Evolutionary conservation across 202 grass and related monocot species (phyloP).

Genomic region (Schoenoplectus triqueter): DNA sequence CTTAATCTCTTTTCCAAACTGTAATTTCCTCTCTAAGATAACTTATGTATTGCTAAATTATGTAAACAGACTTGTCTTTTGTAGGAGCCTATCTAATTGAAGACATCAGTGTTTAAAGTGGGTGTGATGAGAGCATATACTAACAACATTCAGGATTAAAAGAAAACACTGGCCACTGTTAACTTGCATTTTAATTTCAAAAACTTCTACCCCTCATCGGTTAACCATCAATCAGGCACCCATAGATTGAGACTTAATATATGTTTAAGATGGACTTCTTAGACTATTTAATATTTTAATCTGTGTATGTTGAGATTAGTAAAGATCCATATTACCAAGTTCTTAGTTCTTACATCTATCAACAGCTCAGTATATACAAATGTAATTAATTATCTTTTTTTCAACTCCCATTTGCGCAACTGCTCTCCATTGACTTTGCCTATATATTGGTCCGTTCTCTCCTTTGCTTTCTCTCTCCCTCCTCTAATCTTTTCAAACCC

Average conservation of each 20-base stretch:
- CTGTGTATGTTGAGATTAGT: background rate
- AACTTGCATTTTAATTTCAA: background rate
- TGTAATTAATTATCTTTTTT: background rate
- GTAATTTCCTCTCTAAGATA: background rate
- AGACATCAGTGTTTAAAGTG: slow-evolving; percentile 21
- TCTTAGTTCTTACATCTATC: too few species aligned
- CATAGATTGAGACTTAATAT: slow-evolving; percentile 18
- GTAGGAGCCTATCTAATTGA: background rate
- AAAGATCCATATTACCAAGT: too few species aligned
- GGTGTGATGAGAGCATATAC: slow-evolving; percentile 29
- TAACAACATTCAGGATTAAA: slow-evolving; percentile 37
- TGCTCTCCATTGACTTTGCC: slow-evolving; percentile 28
- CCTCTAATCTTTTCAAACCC: background rate
- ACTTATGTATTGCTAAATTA: background rate
- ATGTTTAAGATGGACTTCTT: background rate
- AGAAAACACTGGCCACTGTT: background rate
- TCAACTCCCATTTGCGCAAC: slow-evolving; percentile 2
- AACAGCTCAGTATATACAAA: too few species aligned
- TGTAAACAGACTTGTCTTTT: slow-evolving; percentile 25
- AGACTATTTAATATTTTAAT: slow-evolving; percentile 21
- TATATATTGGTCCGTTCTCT: slow-evolving; percentile 22
- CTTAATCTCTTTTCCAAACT: background rate
- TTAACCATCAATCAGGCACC: slow-evolving; percentile 19
- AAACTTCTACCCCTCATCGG: background rate
- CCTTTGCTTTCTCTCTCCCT: slow-evolving; percentile 6